These are phyloP conservation scores for Oryza punctata DNA, from an alignment of 176 grass and related monocot species.

Conservation along the genomic window DNA sequence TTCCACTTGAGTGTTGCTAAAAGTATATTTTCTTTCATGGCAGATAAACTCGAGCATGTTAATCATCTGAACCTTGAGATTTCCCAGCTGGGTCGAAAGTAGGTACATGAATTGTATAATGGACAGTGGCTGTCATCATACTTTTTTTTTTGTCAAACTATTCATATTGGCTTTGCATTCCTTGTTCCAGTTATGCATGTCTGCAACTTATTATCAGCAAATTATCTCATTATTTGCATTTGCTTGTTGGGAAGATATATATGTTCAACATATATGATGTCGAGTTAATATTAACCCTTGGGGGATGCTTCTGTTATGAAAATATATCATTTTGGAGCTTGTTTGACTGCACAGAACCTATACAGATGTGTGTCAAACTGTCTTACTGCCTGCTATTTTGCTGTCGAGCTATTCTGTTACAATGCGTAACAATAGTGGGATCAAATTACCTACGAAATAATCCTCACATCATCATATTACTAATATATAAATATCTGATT, in stretches of 20 bases:
- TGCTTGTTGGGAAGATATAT: conserved; percentile 21
- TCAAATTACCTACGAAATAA: background rate
- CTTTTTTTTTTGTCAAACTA: conserved; percentile 30
- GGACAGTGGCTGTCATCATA: background rate
- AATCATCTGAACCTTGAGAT: conserved; percentile 86
- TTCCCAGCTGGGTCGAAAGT: conserved; percentile 85
- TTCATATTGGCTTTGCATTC: conserved; percentile 11
- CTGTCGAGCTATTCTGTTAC: conserved; percentile 17
- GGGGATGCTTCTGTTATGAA: background rate
- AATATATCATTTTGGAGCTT: conserved; percentile 21
- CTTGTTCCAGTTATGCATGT: conserved; percentile 1
- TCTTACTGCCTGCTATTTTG: background rate
- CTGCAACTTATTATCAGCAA: conserved; percentile 17
- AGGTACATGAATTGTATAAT: conserved; percentile 54
- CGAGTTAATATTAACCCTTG: background rate
- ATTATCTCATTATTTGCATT: conserved; percentile 27
- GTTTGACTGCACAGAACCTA: conserved; percentile 8
- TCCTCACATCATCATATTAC: background rate
- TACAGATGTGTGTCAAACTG: conserved; percentile 1
- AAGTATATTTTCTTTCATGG: conserved; percentile 34
- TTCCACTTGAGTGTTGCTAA: conserved; percentile 5
- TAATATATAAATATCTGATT: conserved; percentile 26
- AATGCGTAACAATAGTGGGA: conserved; percentile 18
- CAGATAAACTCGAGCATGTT: conserved; percentile 80
- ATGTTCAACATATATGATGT: conserved; percentile 12